These are phyloP conservation scores for Pelargonium hybrid DNA, from an alignment of 441 rosid species.

Conservation along the genomic window DNA sequence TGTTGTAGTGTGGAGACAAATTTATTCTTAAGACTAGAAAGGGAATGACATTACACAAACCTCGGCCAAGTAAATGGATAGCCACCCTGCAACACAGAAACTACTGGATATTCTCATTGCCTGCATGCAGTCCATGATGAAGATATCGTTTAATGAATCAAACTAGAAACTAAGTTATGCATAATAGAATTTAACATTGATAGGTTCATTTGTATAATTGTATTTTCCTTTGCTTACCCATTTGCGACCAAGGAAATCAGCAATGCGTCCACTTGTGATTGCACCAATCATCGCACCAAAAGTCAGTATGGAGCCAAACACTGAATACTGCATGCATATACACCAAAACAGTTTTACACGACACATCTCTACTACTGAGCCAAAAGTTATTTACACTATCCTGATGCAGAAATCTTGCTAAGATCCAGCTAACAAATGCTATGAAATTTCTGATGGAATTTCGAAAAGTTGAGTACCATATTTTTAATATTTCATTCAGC, in stretches of 20 bases:
- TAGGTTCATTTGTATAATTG: background rate
- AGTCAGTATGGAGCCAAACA: conserved; percentile 82
- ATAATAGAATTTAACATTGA: background rate
- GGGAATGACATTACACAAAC: conserved; percentile 23
- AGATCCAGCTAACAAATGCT: no score
- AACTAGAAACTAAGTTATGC: conserved; percentile 1
- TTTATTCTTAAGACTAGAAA: no score
- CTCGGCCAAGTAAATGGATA: conserved; percentile 83
- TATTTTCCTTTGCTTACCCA: conserved; percentile 41
- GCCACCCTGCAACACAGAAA: conserved; percentile 74
- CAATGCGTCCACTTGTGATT: conserved; percentile 70
- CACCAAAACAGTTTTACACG: conserved; percentile 3
- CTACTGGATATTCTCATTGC: conserved; percentile 67
- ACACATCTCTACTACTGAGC: background rate
- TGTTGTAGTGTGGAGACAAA: background rate
- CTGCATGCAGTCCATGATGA: conserved; percentile 29
- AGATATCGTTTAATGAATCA: background rate
- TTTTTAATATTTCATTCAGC: no score
- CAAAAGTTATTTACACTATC: background rate
- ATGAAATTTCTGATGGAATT: no score
- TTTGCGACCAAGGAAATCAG: conserved; percentile 72
- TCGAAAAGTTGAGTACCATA: no score
- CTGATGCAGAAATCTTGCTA: background rate
- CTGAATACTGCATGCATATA: conserved; percentile 46
- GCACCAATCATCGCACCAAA: conserved; percentile 98